A percentile compares a stretch with the other conserved stretches of the same genome.
phyloP scores from a whole-genome alignment of 179 eudicot genomes.

The Pouteria campechiana region DNA sequence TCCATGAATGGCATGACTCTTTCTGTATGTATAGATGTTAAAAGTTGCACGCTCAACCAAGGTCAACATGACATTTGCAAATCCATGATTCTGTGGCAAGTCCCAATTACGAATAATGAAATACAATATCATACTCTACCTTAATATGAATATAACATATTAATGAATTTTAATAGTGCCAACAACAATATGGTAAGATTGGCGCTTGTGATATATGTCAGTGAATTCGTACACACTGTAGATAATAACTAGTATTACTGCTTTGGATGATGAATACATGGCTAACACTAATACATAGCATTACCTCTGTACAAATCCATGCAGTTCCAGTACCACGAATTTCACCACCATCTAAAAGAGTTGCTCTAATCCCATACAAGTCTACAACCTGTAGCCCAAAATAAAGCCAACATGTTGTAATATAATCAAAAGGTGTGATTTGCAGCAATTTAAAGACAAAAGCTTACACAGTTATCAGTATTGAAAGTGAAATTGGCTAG shows the following conservation, averaged over 20 bases:
- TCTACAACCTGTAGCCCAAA: constrained; percentile 79
- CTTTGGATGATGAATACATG: constrained; percentile 3
- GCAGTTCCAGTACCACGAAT: constrained; percentile 99
- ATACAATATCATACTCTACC: too few species aligned
- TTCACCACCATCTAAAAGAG: constrained; percentile 96
- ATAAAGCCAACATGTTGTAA: constrained; percentile 3
- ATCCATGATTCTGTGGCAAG: too few species aligned
- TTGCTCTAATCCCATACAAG: constrained; percentile 92
- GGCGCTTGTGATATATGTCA: neutral
- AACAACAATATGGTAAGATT: neutral
- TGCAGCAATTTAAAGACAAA: neutral
- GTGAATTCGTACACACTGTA: neutral
- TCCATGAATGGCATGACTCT: too few species aligned
- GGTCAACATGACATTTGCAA: too few species aligned
- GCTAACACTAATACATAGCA: too few species aligned
- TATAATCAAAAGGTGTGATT: neutral
- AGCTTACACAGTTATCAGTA: constrained; percentile 91
- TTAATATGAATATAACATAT: neutral
- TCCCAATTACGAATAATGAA: too few species aligned
- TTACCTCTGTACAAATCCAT: constrained; percentile 99
- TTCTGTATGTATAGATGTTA: too few species aligned
- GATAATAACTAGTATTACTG: too few species aligned
- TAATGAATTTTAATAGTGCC: neutral
- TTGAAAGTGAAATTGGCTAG: constrained; percentile 96
- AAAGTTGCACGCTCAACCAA: too few species aligned